Evolutionary conservation across 805 yeast genomes (phyloP).

Genomic region (Saturnispora besseyi): DNA sequence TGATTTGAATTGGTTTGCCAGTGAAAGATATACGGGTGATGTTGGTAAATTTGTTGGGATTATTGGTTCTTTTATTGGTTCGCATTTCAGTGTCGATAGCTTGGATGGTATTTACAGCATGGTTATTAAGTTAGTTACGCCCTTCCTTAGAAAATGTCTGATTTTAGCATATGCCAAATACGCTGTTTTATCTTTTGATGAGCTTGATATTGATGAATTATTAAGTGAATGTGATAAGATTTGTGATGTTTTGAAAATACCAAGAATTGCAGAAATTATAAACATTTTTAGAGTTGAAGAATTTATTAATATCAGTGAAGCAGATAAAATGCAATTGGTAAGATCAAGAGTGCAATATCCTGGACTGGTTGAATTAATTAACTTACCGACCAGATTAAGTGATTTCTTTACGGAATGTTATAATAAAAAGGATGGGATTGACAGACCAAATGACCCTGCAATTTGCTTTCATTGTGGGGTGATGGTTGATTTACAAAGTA

Average conservation of each 20-base stretch:
- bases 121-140: slow-evolving; percentile 47
- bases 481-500: slow-evolving; percentile 56
- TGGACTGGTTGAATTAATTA: slow-evolving; percentile 49
- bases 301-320: slow-evolving; percentile 8
- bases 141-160: slow-evolving; percentile 56
- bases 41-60: slow-evolving; percentile 13
- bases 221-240: slow-evolving; percentile 46
- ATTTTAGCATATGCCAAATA: slow-evolving; percentile 36
- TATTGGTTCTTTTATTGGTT: slow-evolving; percentile 20
- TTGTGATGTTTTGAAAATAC: slow-evolving; percentile 40
- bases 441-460: slow-evolving; percentile 59
- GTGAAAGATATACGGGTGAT: slow-evolving; percentile 6
- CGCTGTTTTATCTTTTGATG: slow-evolving; percentile 5
- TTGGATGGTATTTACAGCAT: slow-evolving; percentile 41
- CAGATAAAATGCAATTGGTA: slow-evolving; percentile 10
- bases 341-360: slow-evolving; percentile 46
- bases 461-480: slow-evolving; percentile 77
- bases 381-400: slow-evolving; percentile 60
- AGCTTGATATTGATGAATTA: slow-evolving; percentile 10
- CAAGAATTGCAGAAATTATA: slow-evolving; percentile 27
- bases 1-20: slow-evolving; percentile 1
- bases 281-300: slow-evolving; percentile 12
- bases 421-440: slow-evolving; percentile 33
- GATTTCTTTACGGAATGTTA: slow-evolving; percentile 54
- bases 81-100: slow-evolving; percentile 19